Percentiles rank a stretch among this genome's conserved stretches.
Evolutionary conservation across 2,329 filamentous ascomycete genomes (phyloP).

Genomic region (Ascochyta koolunga): DNA sequence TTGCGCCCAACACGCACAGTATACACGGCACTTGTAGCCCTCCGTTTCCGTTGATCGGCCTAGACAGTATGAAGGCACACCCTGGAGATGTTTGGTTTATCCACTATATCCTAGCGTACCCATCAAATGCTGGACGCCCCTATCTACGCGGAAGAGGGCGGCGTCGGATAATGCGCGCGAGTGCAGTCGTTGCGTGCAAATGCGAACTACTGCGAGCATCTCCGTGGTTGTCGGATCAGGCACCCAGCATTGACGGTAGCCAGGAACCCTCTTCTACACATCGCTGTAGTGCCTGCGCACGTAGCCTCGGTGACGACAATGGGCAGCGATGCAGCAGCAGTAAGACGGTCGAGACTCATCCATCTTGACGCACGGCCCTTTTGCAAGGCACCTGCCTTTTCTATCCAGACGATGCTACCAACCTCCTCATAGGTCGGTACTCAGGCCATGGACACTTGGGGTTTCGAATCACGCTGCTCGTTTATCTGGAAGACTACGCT

Average conservation of each 20-base stretch:
- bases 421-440: neutral
- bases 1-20: neutral
- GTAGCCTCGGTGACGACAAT: conserved; percentile 1
- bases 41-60: conserved; percentile 22
- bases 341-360: conserved; percentile 4
- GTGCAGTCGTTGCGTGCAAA: neutral
- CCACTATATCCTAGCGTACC: neutral
- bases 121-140: neutral
- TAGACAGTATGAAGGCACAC: conserved; percentile 5
- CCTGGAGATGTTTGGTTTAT: conserved; percentile 1
- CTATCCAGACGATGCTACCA: neutral
- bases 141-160: neutral
- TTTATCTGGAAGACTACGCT: neutral
- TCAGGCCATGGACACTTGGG: neutral
- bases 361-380: conserved; percentile 4
- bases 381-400: neutral
- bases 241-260: too few relatives aligned
- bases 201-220: conserved; percentile 1
- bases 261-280: too few relatives aligned
- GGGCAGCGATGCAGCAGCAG: conserved; percentile 16
- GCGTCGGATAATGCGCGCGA: neutral
- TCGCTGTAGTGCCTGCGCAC: neutral
- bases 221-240: neutral
- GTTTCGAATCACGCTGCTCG: neutral
- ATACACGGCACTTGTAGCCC: neutral